Percentiles rank a stretch among this genome's conserved stretches.
phyloP scores from a whole-genome alignment of 148 eudicot genomes.

The Fallopia convolvulus region DNA sequence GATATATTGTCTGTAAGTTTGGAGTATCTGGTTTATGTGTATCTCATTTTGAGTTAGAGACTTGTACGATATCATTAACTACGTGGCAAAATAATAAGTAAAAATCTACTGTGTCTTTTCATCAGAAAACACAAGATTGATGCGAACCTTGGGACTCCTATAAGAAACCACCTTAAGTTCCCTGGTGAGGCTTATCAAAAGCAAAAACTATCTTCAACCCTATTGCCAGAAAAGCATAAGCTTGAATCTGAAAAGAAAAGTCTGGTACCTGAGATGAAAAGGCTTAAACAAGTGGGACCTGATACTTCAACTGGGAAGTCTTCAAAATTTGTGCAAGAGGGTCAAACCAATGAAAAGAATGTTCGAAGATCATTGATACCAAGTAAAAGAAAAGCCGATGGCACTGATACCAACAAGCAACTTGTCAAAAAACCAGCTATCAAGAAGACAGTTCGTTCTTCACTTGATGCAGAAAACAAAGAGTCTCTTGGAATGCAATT shows the following conservation, averaged over 20 bases:
- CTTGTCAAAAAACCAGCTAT: conserved; percentile 18
- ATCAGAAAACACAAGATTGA: conserved; percentile 73
- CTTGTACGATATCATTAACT: background rate
- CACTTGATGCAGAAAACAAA: conserved; percentile 15
- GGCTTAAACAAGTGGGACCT: conserved; percentile 29
- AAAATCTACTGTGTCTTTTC: background rate
- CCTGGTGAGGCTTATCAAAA: conserved; percentile 32
- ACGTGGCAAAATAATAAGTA: background rate
- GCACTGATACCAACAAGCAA: conserved; percentile 20
- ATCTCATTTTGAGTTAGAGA: background rate
- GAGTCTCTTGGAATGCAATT: conserved; percentile 33
- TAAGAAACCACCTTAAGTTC: conserved; percentile 63
- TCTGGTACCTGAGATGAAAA: conserved; percentile 18
- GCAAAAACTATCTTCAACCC: conserved; percentile 25
- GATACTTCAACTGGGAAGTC: conserved; percentile 19
- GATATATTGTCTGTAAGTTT: conserved; percentile 87
- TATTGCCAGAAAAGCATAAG: background rate
- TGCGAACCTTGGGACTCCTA: conserved; percentile 54
- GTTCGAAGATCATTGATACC: conserved; percentile 16
- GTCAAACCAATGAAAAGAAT: conserved; percentile 22
- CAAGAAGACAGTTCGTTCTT: conserved; percentile 13
- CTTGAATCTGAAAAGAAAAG: conserved; percentile 14
- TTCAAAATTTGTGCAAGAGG: conserved; percentile 23
- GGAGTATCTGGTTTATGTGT: conserved; percentile 1
- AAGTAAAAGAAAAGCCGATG: conserved; percentile 24